phyloP scores from a whole-genome alignment of 345 rosid genomes.

The Hevea brasiliensis region DNA sequence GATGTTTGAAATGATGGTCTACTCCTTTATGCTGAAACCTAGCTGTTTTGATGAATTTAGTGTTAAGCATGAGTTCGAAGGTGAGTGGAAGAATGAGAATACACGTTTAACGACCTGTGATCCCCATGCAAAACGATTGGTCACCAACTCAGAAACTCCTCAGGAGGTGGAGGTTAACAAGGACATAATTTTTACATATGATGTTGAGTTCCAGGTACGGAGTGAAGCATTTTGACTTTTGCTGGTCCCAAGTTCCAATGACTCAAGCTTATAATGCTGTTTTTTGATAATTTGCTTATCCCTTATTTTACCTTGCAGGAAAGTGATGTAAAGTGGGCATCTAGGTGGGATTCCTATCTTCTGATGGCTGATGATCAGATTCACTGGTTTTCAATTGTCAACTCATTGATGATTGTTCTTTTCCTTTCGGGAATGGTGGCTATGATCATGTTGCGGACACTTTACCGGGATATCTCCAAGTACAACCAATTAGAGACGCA shows the following conservation, averaged over 20 bases:
- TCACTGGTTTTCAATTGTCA: slow-evolving; percentile 92
- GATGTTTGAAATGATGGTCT: not conserved
- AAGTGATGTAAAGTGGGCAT: slow-evolving; percentile 93
- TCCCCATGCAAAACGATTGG: slow-evolving; percentile 75
- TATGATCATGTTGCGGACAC: slow-evolving; percentile 93
- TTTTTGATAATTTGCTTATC: not conserved
- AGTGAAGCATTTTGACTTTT: not conserved
- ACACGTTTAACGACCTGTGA: slow-evolving; percentile 72
- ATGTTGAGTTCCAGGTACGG: slow-evolving; percentile 74
- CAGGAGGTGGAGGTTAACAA: slow-evolving; percentile 77
- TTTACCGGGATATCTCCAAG: slow-evolving; percentile 85
- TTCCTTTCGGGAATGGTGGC: slow-evolving; percentile 99
- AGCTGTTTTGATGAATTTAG: slow-evolving; percentile 40
- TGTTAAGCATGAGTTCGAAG: slow-evolving; percentile 73
- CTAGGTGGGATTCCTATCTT: slow-evolving; percentile 94
- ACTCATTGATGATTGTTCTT: slow-evolving; percentile 90
- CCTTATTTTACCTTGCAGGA: slow-evolving; percentile 42
- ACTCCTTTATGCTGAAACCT: slow-evolving; percentile 8
- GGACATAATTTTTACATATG: slow-evolving; percentile 80
- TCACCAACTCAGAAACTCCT: slow-evolving; percentile 79
- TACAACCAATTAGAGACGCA: slow-evolving; percentile 94
- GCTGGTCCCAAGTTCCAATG: not conserved
- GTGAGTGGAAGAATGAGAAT: slow-evolving; percentile 66
- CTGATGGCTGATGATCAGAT: slow-evolving; percentile 93
- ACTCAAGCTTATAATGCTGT: not conserved